A percentile compares a stretch with the other conserved stretches of the same genome.
phyloP scores from a whole-genome alignment of 192 early-diverging fungal species.

The Backusella sp. region DNA sequence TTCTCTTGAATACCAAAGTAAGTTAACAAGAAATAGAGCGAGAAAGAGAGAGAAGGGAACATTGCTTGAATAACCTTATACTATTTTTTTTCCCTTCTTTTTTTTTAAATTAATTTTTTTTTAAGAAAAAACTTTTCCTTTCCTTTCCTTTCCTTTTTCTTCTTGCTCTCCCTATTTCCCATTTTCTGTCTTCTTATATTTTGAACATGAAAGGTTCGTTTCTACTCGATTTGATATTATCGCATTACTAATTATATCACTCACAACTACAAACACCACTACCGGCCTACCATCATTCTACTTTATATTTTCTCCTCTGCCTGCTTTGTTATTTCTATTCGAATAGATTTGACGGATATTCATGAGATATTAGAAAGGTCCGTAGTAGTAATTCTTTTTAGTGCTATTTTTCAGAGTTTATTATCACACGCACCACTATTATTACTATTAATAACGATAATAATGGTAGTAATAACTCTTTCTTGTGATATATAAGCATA shows the following conservation, averaged over 20 bases:
- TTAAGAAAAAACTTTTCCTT: background rate
- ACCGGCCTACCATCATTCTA: background rate
- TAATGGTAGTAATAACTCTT: background rate
- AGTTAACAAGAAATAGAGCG: background rate
- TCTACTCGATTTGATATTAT: background rate
- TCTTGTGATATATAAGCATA: background rate
- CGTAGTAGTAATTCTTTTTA: conserved; percentile 1
- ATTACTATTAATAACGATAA: background rate
- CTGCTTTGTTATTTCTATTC: background rate
- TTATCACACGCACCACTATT: background rate
- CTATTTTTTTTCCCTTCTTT: background rate
- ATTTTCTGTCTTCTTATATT: background rate
- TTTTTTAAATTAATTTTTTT: conserved; percentile 1
- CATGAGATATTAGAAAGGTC: conserved; percentile 7
- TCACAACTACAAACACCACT: background rate
- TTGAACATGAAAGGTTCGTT: conserved; percentile 10
- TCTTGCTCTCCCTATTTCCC: background rate
- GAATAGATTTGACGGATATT: conserved; percentile 6
- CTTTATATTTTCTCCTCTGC: background rate
- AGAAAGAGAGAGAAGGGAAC: background rate
- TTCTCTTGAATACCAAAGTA: background rate
- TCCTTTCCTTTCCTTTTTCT: background rate
- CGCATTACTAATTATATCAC: background rate
- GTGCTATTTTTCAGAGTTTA: background rate
- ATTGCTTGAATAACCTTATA: background rate